A percentile compares a stretch with the other conserved stretches of the same genome.
phyloP scores from a whole-genome alignment of 805 yeast genomes.

The Saturnispora hagleri region DNA sequence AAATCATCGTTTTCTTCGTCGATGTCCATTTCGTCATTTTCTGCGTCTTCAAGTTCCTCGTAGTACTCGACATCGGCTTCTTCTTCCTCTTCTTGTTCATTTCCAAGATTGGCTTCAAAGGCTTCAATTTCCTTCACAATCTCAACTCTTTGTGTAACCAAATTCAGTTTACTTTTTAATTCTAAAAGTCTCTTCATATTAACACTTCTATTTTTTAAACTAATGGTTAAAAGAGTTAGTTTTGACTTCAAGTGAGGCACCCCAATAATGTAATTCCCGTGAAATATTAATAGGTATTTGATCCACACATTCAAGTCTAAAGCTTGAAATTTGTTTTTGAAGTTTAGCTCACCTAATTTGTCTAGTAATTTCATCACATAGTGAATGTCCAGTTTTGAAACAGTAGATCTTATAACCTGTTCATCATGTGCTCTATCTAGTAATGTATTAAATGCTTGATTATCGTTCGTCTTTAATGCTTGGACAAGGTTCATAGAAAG shows the following conservation, averaged over 20 bases:
- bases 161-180: conserved; percentile 39
- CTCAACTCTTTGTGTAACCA: conserved; percentile 50
- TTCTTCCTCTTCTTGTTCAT: conserved; percentile 13
- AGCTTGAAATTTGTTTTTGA: conserved; percentile 31
- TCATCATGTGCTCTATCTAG: conserved; percentile 44
- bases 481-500: conserved; percentile 79
- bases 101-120: conserved; percentile 14
- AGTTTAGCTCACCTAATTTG: conserved; percentile 42
- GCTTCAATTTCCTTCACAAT: conserved; percentile 62
- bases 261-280: conserved; percentile 41
- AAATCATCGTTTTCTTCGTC: conserved; percentile 13
- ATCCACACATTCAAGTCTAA: conserved; percentile 34
- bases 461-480: conserved; percentile 82
- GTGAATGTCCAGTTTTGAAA: conserved; percentile 38
- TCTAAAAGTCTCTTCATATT: conserved; percentile 42
- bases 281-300: conserved; percentile 46
- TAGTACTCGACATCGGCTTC: conserved; percentile 15
- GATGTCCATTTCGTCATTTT: conserved; percentile 20
- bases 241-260: conserved; percentile 36
- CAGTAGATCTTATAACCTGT: conserved; percentile 39
- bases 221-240: conserved; percentile 37
- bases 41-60: conserved; percentile 18
- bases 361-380: conserved; percentile 43
- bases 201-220: conserved; percentile 38
- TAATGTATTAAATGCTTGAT: conserved; percentile 76